Base-by-base conservation (phyloP, 164 flowering plant species). In the Platanus orientalis region DNA sequence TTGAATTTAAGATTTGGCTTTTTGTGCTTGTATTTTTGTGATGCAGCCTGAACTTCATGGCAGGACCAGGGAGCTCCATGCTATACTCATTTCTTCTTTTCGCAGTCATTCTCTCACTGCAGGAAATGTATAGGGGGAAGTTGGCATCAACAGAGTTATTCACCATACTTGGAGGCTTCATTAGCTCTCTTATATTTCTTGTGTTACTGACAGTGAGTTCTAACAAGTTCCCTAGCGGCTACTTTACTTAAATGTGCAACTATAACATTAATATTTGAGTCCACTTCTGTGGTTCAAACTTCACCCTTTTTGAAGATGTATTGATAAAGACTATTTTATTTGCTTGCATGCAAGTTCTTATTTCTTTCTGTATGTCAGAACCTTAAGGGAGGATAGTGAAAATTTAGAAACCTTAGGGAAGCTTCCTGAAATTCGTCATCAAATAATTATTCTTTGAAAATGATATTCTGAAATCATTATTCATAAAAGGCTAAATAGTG, bases 141-240 rank as follows among this genome's bases (percentile, higher is more conserved):
- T 74, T 93, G 70, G 98, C 97, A 51, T 90, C 98, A 0, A 63
- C 97, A 0, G 98, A 93, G 83, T 60, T 88, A 44, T 87, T 83
- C 47, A 93, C 98, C 13, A 93, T 93, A 50, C 86, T 93, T 61
- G 97, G 98, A 53, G 98, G 98, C 20, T 90, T 93, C 76, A 76
- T 67, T 32, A 90, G 97, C 72, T 88, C 98, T 54, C 80, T 90
- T 34, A 58, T 93, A 42, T 93, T 93, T 71, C 81, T 90, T 55
- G 71, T 80, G 21, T 75, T 78, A 58, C 84, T 93, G 3, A 90
- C 96, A 0, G 98, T 93, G 69, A 84, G 94, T 75, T 68, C 49
- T 34, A 16, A 2, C 6, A 26, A 26, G 30, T 27, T 20, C 24
- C 36, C 36, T 52, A 16, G 25, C 10, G 2, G 24, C 24, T 27